These are phyloP conservation scores for Barnettozyma sp. DNA, from an alignment of 805 yeast species.

Conservation along the genomic window DNA sequence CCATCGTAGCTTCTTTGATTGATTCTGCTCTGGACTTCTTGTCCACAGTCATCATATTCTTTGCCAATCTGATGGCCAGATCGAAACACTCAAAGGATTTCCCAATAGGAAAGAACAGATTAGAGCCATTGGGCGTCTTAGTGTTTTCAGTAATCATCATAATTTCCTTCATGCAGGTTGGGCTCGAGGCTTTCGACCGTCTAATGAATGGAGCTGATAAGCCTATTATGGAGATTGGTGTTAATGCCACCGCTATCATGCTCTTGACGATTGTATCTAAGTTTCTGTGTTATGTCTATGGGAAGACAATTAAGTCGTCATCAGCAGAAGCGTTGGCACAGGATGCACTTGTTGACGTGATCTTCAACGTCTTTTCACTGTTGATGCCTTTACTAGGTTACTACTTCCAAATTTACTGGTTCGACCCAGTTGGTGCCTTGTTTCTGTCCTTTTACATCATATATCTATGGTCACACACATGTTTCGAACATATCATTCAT, in stretches of 20 bases:
- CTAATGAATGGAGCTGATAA: constrained; percentile 34
- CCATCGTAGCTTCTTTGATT: constrained; percentile 70
- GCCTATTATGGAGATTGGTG: constrained; percentile 40
- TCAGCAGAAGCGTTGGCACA: constrained; percentile 76
- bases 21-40: constrained; percentile 70
- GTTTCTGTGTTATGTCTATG: constrained; percentile 56
- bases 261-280: constrained; percentile 52
- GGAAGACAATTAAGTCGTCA: constrained; percentile 51
- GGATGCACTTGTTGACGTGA: constrained; percentile 73
- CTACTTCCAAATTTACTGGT: constrained; percentile 52
- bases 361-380: constrained; percentile 65
- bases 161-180: constrained; percentile 65
- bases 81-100: constrained; percentile 42
- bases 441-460: constrained; percentile 55
- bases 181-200: constrained; percentile 50
- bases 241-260: constrained; percentile 54
- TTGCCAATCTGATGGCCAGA: constrained; percentile 46
- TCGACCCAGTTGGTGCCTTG: constrained; percentile 71
- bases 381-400: constrained; percentile 61
- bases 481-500: constrained; percentile 66
- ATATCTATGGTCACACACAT: constrained; percentile 54
- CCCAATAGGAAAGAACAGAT: constrained; percentile 66
- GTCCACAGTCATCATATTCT: constrained; percentile 65
- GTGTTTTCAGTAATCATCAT: constrained; percentile 68
- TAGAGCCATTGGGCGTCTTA: constrained; percentile 74